Evolutionary conservation across 208 protist species (phyloP).

Genomic region (Crithidia mellificae): DNA sequence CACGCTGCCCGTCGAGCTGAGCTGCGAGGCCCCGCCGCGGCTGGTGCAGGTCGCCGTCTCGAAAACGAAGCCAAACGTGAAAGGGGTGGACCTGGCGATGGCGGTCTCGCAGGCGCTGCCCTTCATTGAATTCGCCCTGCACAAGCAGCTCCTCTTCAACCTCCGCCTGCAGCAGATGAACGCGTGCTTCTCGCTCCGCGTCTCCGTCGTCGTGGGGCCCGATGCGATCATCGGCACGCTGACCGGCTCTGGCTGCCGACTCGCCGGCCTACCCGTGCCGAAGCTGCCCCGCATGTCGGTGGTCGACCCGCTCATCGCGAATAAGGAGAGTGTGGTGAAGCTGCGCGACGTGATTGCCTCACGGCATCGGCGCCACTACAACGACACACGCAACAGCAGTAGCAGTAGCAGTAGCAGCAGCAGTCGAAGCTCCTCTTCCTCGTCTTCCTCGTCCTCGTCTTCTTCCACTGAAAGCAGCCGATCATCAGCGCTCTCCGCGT

Average conservation of each 20-base stretch:
- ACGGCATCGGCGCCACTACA: constrained; percentile 29
- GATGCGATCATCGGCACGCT: constrained; percentile 80
- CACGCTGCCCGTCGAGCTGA: constrained; percentile 74
- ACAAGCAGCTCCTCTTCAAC: constrained; percentile 90
- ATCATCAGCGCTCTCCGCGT: neutral
- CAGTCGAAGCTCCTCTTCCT: constrained; percentile 34
- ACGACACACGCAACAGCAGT: constrained; percentile 15
- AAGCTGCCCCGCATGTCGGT: constrained; percentile 61
- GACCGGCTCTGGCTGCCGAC: constrained; percentile 72
- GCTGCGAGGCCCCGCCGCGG: constrained; percentile 55
- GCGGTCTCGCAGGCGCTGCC: constrained; percentile 85
- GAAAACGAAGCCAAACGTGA: constrained; percentile 68
- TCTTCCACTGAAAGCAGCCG: neutral
- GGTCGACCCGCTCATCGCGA: constrained; percentile 57
- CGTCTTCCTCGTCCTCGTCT: constrained; percentile 16
- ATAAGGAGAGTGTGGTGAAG: constrained; percentile 62
- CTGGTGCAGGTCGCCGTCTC: constrained; percentile 78
- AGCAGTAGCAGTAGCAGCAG: constrained; percentile 30
- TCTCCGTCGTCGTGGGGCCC: constrained; percentile 72
- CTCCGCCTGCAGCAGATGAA: constrained; percentile 83
- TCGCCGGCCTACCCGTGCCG: constrained; percentile 77
- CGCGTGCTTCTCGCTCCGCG: constrained; percentile 80
- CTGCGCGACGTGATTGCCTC: constrained; percentile 64
- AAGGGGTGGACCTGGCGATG: constrained; percentile 76
- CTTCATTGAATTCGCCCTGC: constrained; percentile 88